A percentile compares a stretch with the other conserved stretches of the same genome.
These are phyloP conservation scores for Chlorophyllum brunneum DNA, from an alignment of 768 basidiomycete genomes.

Conservation along the genomic window DNA sequence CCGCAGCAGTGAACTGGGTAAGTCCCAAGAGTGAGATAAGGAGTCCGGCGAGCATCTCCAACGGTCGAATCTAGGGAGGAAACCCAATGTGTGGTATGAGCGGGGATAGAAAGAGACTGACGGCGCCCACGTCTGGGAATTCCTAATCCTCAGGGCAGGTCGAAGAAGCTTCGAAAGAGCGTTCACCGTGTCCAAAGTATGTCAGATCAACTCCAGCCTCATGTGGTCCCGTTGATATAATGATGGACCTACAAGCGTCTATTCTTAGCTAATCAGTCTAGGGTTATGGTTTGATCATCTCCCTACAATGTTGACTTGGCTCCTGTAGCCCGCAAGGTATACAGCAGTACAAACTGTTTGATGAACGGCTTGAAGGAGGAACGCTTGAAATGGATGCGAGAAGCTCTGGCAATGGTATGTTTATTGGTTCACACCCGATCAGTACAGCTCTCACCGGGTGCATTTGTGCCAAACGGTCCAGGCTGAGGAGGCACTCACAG, in stretches of 20 bases:
- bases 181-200: not conserved
- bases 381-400: slow-evolving; percentile 67
- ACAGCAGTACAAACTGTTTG: not conserved
- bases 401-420: slow-evolving; percentile 78
- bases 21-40: not conserved
- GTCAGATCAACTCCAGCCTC: not conserved
- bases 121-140: no score
- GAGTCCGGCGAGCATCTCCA: not conserved
- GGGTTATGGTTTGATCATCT: not conserved
- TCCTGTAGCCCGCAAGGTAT: not conserved
- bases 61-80: not conserved
- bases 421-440: slow-evolving; percentile 10
- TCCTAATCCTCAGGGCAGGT: slow-evolving; percentile 3
- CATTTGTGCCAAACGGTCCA: slow-evolving; percentile 20
- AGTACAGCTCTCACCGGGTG: slow-evolving; percentile 6
- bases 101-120: no score
- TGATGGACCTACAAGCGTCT: slow-evolving; percentile 3
- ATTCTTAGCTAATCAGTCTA: not conserved
- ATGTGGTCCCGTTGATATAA: not conserved
- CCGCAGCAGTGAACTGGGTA: not conserved
- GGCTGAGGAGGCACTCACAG: slow-evolving; percentile 83
- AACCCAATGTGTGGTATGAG: not conserved
- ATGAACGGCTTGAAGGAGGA: slow-evolving; percentile 23
- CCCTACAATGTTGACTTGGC: not conserved
- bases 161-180: not conserved